Evolutionary conservation across 177 flowering plant genomes (phyloP).

Genomic region (Vitis hybrid): DNA sequence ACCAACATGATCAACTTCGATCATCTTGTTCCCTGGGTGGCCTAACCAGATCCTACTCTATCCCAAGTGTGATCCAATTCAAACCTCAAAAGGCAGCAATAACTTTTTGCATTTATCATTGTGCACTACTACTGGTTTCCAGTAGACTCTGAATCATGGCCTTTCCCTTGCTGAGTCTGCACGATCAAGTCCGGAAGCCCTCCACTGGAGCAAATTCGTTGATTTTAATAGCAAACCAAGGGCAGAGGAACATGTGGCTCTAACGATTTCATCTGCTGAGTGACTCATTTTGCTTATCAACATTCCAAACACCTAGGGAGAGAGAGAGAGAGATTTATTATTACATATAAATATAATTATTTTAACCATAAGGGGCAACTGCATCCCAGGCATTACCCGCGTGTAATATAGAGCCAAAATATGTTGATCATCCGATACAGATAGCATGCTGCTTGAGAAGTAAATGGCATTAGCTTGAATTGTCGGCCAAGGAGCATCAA

Average conservation of each 20-base stretch:
- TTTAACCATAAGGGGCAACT: neutral
- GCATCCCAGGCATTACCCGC: constrained; percentile 47
- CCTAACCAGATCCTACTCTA: too few relatives aligned
- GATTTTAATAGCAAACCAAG: constrained; percentile 69
- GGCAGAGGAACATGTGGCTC: constrained; percentile 84
- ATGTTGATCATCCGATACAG: constrained; percentile 74
- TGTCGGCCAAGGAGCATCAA: constrained; percentile 90
- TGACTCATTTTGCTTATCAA: constrained; percentile 68
- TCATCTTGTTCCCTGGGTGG: neutral
- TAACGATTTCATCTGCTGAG: constrained; percentile 78
- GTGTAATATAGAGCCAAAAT: constrained; percentile 49
- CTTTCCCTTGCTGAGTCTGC: constrained; percentile 30
- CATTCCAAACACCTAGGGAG: constrained; percentile 68
- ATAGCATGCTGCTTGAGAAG: constrained; percentile 65
- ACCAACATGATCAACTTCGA: neutral
- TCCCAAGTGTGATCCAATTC: neutral
- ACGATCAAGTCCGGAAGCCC: constrained; percentile 45
- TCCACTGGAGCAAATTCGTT: constrained; percentile 50
- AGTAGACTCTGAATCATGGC: constrained; percentile 32
- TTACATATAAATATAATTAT: neutral
- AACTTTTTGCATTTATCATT: neutral
- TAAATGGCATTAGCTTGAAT: constrained; percentile 95
- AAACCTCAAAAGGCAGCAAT: neutral
- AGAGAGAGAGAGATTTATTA: neutral
- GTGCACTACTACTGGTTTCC: constrained; percentile 7